Evolutionary conservation across 2,329 filamentous ascomycete genomes (phyloP).

Genomic region (Onygenales sp.): DNA sequence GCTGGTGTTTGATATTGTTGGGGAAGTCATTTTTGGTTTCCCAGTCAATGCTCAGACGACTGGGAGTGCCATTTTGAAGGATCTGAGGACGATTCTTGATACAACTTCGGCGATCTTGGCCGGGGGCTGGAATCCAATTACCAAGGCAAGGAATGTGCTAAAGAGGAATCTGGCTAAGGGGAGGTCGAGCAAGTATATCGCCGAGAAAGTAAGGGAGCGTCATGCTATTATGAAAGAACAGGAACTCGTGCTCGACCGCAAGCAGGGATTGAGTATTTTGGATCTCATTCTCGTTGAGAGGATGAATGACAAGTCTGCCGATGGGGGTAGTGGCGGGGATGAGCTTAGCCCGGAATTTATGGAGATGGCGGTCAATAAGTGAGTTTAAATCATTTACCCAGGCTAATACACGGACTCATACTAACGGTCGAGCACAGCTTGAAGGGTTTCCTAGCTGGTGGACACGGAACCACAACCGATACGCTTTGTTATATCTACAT

Average conservation of each 20-base stretch:
- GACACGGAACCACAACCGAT: no score
- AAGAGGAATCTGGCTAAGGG: background rate
- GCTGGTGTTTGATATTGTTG: background rate
- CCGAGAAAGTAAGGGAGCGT: background rate
- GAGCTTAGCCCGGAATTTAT: background rate
- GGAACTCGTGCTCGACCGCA: no score
- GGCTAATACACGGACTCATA: no score
- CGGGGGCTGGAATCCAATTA: background rate
- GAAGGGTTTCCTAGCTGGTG: no score
- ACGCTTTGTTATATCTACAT: no score
- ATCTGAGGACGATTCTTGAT: background rate
- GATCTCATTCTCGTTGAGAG: constrained; percentile 14
- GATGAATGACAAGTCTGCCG: constrained; percentile 29
- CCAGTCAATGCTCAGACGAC: background rate
- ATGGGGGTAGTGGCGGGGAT: constrained; percentile 14
- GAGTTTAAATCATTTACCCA: background rate
- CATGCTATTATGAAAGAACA: background rate
- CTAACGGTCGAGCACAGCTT: no score
- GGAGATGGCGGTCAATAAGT: background rate
- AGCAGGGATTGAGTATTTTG: background rate
- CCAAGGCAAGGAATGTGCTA: background rate
- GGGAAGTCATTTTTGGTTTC: background rate
- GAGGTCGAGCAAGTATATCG: background rate
- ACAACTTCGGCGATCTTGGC: background rate
- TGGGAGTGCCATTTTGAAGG: background rate